Evolutionary conservation across 768 basidiomycete genomes (phyloP).

Genomic region (Trametes coccinea): DNA sequence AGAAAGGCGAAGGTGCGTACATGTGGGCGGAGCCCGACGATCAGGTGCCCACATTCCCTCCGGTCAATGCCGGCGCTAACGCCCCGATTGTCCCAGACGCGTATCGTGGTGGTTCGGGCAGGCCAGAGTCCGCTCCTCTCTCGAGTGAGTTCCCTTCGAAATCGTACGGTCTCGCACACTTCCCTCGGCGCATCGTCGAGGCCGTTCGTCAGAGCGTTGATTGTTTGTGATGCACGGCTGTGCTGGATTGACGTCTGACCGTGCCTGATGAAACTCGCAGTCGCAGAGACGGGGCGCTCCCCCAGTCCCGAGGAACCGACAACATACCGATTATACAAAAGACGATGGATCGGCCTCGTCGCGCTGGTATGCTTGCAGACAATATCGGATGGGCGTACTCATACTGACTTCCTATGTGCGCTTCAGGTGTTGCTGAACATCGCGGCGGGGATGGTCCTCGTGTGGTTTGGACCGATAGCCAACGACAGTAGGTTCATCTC

Average conservation of each 20-base stretch:
- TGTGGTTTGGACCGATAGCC: constrained; percentile 87
- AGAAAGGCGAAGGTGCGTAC: constrained; percentile 5
- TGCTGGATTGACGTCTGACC: no score
- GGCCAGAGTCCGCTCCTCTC: no score
- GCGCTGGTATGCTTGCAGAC: constrained; percentile 51
- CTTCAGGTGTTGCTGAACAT: constrained; percentile 62
- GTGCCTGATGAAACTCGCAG: neutral
- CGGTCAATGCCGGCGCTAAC: no score
- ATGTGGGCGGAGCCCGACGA: neutral
- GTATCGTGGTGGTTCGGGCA: no score
- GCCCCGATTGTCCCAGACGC: no score
- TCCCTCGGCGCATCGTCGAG: no score
- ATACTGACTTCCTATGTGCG: neutral
- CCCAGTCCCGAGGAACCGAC: neutral
- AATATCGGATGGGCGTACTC: neutral
- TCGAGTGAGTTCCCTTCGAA: no score
- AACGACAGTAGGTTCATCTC: constrained; percentile 49
- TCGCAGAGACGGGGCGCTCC: neutral
- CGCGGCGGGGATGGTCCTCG: constrained; percentile 64
- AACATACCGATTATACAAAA: constrained; percentile 65
- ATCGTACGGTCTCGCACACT: no score
- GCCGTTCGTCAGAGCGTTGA: no score
- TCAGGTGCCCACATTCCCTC: no score
- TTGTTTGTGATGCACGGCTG: no score
- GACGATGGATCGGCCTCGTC: constrained; percentile 63